A percentile compares a stretch with the other conserved stretches of the same genome.
phyloP scores from a whole-genome alignment of 179 eudicot genomes.

The Silene vulgaris region DNA sequence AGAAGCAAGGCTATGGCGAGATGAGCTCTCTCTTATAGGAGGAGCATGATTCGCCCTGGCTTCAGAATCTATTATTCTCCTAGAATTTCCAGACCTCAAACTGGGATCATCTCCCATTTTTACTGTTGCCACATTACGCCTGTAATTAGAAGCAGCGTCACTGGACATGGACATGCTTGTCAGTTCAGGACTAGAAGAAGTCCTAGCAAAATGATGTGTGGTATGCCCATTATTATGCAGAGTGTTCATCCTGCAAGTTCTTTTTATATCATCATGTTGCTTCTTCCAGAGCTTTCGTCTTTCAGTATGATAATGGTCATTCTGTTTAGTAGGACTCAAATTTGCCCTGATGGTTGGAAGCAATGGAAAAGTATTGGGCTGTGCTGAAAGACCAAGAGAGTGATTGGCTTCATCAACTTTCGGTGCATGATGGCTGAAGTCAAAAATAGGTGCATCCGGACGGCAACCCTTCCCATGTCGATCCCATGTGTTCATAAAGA shows the following conservation, averaged over 20 bases:
- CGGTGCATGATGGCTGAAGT: not conserved
- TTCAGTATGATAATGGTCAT: constrained; percentile 20
- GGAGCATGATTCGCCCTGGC: constrained; percentile 20
- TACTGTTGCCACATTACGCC: constrained; percentile 23
- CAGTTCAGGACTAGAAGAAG: constrained; percentile 49
- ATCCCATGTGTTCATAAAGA: constrained; percentile 53
- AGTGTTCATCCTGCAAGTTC: constrained; percentile 21
- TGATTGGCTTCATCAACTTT: constrained; percentile 12
- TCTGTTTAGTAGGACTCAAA: constrained; percentile 17
- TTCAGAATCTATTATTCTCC: constrained; percentile 27
- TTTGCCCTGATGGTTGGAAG: constrained; percentile 12
- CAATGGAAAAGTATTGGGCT: constrained; percentile 16
- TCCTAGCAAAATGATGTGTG: constrained; percentile 39
- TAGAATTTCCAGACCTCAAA: constrained; percentile 21
- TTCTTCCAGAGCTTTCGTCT: constrained; percentile 22
- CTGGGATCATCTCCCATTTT: constrained; percentile 22
- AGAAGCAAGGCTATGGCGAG: constrained; percentile 16
- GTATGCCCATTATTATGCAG: constrained; percentile 27
- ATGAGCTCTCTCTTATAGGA: constrained; percentile 25
- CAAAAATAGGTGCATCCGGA: constrained; percentile 38
- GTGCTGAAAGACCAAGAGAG: constrained; percentile 19
- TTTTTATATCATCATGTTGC: constrained; percentile 27
- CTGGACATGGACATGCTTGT: constrained; percentile 30
- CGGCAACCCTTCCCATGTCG: constrained; percentile 46
- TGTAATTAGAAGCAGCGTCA: constrained; percentile 26